Conservation (phyloP, 495 filamentous ascomycete genomes). For the Xeromyces bisporus region DNA sequence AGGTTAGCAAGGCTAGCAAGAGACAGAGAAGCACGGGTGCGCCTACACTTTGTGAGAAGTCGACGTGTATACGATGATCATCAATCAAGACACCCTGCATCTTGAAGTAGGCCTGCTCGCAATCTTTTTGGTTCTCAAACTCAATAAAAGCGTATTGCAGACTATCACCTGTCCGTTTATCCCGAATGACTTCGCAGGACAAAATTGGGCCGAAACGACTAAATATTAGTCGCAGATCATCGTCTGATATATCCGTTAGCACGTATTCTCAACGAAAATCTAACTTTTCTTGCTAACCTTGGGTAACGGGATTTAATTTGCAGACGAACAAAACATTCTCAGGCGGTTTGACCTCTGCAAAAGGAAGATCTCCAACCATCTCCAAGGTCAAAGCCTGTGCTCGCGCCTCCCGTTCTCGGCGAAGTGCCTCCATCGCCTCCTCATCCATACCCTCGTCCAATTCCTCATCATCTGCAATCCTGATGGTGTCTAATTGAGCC, state of each 20-base stretch:
- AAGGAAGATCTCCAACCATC: slow-evolving; percentile 95
- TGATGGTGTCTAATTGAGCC: slow-evolving; percentile 75
- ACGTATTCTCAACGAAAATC: background rate
- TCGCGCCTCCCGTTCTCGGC: slow-evolving; percentile 79
- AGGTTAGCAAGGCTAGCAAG: slow-evolving; percentile 9
- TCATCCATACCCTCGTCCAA: slow-evolving; percentile 62
- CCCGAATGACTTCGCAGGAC: slow-evolving; percentile 91
- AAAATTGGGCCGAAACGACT: slow-evolving; percentile 91
- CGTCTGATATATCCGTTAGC: slow-evolving; percentile 37
- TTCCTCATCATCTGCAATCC: slow-evolving; percentile 80
- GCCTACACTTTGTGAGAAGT: slow-evolving; percentile 88
- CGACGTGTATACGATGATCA: slow-evolving; percentile 93
- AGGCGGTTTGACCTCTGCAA: slow-evolving; percentile 93
- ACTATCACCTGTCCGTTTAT: slow-evolving; percentile 85
- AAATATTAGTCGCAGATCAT: slow-evolving; percentile 90
- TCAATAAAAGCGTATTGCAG: slow-evolving; percentile 97
- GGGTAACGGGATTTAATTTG: slow-evolving; percentile 93
- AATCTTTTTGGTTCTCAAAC: slow-evolving; percentile 79
- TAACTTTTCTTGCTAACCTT: slow-evolving; percentile 28
- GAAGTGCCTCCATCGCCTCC: slow-evolving; percentile 57
- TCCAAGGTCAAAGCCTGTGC: slow-evolving; percentile 91
- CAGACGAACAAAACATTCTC: slow-evolving; percentile 97
- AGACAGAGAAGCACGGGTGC: background rate
- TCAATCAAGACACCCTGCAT: slow-evolving; percentile 96
- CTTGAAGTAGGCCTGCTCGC: slow-evolving; percentile 94